Evolutionary conservation across 225 moss, liverwort and hornwort genomes (phyloP).

Genomic region (Bryoerythrophyllum caledonicum): DNA sequence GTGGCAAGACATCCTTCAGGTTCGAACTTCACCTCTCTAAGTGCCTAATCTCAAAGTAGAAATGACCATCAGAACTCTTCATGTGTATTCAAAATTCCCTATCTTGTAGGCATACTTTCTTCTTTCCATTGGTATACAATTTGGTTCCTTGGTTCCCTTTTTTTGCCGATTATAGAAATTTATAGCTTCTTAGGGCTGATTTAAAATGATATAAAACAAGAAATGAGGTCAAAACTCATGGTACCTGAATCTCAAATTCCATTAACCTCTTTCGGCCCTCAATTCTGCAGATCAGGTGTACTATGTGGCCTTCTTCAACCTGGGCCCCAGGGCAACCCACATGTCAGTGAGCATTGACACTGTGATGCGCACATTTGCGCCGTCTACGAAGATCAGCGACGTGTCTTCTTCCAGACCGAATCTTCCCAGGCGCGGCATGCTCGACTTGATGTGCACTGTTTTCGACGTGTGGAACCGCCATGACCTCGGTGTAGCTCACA

Average conservation of each 20-base stretch:
- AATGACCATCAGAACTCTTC: too few relatives aligned
- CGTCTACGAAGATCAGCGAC: background rate
- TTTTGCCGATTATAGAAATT: too few relatives aligned
- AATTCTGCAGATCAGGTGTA: constrained; percentile 32
- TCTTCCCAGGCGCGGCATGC: constrained; percentile 4
- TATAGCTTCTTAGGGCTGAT: too few relatives aligned
- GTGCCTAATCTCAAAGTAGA: too few relatives aligned
- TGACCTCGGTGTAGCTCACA: constrained; percentile 39
- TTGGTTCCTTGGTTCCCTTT: too few relatives aligned
- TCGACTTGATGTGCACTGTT: constrained; percentile 32
- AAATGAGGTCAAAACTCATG: too few relatives aligned
- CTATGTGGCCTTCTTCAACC: constrained; percentile 56
- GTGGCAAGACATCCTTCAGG: constrained; percentile 52
- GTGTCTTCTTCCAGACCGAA: constrained; percentile 1
- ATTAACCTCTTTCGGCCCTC: background rate
- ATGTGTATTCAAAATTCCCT: too few relatives aligned
- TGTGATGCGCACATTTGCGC: constrained; percentile 20
- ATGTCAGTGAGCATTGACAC: constrained; percentile 40
- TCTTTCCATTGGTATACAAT: too few relatives aligned
- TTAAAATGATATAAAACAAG: too few relatives aligned
- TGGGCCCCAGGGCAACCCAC: constrained; percentile 20
- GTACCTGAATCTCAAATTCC: too few relatives aligned
- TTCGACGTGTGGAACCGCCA: constrained; percentile 44
- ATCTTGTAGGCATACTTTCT: too few relatives aligned
- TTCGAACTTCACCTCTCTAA: constrained; percentile 14